Base-by-base conservation (phyloP, 176 grass and related monocot species). In the Cocos nucifera region DNA sequence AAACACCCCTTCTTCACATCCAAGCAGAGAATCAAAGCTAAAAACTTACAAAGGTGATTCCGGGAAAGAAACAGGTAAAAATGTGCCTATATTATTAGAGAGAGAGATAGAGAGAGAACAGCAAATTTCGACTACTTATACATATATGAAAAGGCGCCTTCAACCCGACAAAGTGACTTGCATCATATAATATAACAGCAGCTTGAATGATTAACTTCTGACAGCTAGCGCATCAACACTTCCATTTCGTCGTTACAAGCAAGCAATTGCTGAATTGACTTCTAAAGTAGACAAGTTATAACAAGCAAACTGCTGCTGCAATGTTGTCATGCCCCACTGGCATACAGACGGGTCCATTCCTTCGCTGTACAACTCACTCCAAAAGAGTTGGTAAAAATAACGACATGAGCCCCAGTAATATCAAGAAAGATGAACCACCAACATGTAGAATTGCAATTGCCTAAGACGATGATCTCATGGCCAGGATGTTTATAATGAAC, bases 301-400 rank as follows among this genome's bases (percentile, higher is more conserved):
- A 25, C 22, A 59, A 14, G 9, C 35, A 12, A 44, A 44, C 9
- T 44, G 35, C 29, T 26, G 49, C 6, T 32, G 24, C 25, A 25
- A 44, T 22, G 19, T 21, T 56, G 17, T 81, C 67, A 97, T 15
- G 80, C 78, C 58, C 81, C 84, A 6, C 75, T 88, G 5, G 92
- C 92, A 61, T 97, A 97, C 51, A 91, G 70, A 57, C 76, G 87
- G 29, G 92, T 97, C 92, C 92, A 97, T 76, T 97, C 87, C 78
- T 78, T 97, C 3, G 93, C 87, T 91, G 93, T 62, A 80, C 79
- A 28, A 39, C n/a, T 3, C 21, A 39, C n/a, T 3, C 21, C 28
- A 44, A 64, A 6, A 8, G 39, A 50, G 3, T 12, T 15, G 10
- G 22, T 21, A 22, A 56, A 49, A 55, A 62, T 9, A 35, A 44